These are phyloP conservation scores for Zangia roseola DNA, from an alignment of 768 basidiomycete species.

Conservation along the genomic window DNA sequence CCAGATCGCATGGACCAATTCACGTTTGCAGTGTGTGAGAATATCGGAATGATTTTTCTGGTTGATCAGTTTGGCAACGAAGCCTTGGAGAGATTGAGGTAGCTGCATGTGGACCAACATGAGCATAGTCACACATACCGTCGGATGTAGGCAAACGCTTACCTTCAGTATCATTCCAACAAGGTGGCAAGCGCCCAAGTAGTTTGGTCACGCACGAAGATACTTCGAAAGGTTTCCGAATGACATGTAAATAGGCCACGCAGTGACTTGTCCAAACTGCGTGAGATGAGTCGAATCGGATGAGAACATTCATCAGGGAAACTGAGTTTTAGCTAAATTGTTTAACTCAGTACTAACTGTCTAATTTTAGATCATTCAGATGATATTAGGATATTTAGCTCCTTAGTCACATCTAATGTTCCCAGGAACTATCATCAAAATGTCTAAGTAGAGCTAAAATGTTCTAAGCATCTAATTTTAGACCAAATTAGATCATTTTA, in stretches of 20 bases:
- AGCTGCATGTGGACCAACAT: background rate
- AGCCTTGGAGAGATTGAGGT: background rate
- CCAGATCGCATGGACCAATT: background rate
- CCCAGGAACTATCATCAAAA: too few relatives aligned
- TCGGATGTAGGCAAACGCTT: too few relatives aligned
- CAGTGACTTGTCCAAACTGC: background rate
- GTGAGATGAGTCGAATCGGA: background rate
- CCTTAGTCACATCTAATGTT: too few relatives aligned
- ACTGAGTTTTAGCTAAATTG: too few relatives aligned
- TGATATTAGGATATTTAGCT: too few relatives aligned
- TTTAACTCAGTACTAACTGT: too few relatives aligned
- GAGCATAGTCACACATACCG: too few relatives aligned
- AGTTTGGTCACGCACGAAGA: slow-evolving; percentile 2
- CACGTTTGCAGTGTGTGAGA: background rate
- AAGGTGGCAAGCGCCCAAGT: slow-evolving; percentile 4
- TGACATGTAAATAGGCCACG: background rate
- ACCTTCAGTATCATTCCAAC: background rate
- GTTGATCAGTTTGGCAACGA: background rate
- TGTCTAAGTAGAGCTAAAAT: too few relatives aligned
- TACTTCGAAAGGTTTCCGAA: slow-evolving; percentile 4
- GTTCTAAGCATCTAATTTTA: too few relatives aligned
- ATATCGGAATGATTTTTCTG: background rate
- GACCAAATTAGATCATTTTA: too few relatives aligned
- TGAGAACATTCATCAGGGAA: too few relatives aligned
- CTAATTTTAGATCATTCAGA: too few relatives aligned